Conservation (phyloP, 2,329 filamentous ascomycete species). For the Orbilia javanica region DNA sequence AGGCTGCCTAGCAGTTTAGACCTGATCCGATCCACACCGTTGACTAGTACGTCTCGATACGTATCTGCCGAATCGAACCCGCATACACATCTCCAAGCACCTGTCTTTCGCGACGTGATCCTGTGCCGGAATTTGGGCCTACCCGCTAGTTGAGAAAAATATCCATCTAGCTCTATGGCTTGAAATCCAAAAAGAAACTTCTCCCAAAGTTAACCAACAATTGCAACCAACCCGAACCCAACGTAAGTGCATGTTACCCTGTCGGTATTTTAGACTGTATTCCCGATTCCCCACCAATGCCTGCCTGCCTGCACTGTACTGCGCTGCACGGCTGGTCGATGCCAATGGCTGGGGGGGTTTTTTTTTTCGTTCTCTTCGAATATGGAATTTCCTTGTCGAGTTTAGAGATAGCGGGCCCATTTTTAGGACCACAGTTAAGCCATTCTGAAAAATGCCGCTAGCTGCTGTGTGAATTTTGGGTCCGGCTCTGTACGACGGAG, state of each 20-base stretch:
- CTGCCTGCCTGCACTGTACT: neutral
- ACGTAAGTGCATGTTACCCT: slow-evolving; percentile 25
- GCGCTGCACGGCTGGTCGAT: neutral
- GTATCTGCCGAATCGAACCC: too few relatives aligned
- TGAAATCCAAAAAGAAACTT: neutral
- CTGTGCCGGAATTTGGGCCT: slow-evolving; percentile 18
- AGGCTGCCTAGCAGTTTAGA: slow-evolving; percentile 54
- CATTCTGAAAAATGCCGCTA: slow-evolving; percentile 57
- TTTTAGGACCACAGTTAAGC: slow-evolving; percentile 25
- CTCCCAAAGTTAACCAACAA: slow-evolving; percentile 5
- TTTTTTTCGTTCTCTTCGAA: slow-evolving; percentile 29
- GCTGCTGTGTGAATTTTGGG: slow-evolving; percentile 29
- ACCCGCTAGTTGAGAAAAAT: neutral
- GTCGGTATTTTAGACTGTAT: neutral
- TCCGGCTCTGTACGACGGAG: slow-evolving; percentile 48
- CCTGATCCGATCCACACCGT: slow-evolving; percentile 5
- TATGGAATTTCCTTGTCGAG: slow-evolving; percentile 12
- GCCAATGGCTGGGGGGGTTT: slow-evolving; percentile 32
- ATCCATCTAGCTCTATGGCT: slow-evolving; percentile 25
- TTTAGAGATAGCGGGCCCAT: slow-evolving; percentile 7
- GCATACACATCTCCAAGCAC: neutral
- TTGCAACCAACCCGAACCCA: slow-evolving; percentile 14
- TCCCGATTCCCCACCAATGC: slow-evolving; percentile 31
- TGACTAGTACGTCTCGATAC: neutral
- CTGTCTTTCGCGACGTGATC: neutral